phyloP scores from a whole-genome alignment of 2,329 filamentous ascomycete genomes.

The Gaeumannomyces tritici region DNA sequence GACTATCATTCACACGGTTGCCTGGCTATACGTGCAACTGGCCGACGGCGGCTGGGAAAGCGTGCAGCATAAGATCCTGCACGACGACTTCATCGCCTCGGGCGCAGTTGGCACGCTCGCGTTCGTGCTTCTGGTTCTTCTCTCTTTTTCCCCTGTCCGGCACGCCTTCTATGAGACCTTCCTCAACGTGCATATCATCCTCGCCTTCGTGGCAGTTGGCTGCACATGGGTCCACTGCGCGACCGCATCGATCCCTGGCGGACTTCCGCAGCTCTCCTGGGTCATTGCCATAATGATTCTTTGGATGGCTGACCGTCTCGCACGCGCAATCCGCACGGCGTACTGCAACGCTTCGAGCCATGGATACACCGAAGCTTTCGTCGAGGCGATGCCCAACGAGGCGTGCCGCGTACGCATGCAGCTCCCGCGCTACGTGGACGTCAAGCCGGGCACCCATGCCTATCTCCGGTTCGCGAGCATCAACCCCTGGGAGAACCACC shows the following conservation, averaged over 20 bases:
- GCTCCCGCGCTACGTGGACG: constrained; percentile 54
- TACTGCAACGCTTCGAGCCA: constrained; percentile 55
- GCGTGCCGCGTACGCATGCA: constrained; percentile 61
- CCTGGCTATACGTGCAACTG: constrained; percentile 66
- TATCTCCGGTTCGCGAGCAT: constrained; percentile 63
- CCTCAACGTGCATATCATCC: constrained; percentile 71
- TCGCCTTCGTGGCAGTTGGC: constrained; percentile 58
- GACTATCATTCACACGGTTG: constrained; percentile 57
- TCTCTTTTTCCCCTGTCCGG: constrained; percentile 69
- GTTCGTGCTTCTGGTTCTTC: constrained; percentile 57
- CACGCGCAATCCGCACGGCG: constrained; percentile 52
- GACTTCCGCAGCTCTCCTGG: constrained; percentile 63
- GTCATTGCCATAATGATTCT: constrained; percentile 64
- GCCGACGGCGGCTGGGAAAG: constrained; percentile 54
- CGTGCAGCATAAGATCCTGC: constrained; percentile 41
- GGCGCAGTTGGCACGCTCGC: constrained; percentile 43
- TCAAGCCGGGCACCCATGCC: constrained; percentile 63
- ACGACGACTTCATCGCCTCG: constrained; percentile 54
- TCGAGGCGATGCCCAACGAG: constrained; percentile 62
- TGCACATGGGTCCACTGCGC: constrained; percentile 73
- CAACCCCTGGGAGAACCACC: constrained; percentile 63
- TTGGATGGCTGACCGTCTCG: constrained; percentile 64
- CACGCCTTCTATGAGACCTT: constrained; percentile 98
- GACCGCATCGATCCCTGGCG: constrained; percentile 53
- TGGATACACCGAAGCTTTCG: constrained; percentile 53